Evolutionary conservation across 1,139 yeast species (phyloP), one percentile per base, ranked within the genome.

Genomic region (Geotrichum carabidarum): DNA sequence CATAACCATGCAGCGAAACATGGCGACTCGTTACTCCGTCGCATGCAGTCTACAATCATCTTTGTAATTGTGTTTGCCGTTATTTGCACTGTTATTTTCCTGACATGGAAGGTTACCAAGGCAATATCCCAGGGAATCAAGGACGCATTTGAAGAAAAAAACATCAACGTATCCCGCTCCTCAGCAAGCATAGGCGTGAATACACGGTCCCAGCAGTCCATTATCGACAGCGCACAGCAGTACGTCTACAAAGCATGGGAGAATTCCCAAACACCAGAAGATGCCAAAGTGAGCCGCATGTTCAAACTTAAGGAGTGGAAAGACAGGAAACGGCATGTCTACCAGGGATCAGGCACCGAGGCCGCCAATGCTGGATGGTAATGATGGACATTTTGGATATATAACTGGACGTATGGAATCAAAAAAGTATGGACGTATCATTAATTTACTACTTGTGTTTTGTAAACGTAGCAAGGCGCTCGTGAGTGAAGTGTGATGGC

Each of bases 241-340:
- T 54, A 49, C 15, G 61, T 56, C 3, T 58, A 56, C 53, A 57
- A 58, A 38, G 59, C 59, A 14, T 60, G 60, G 59, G 56, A 48
- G 41, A 57, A 60, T 38, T 59, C 60, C 1, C 55, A 55, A 38
- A 57, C 60, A 2, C 61, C 58, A 12, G 62, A 59, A 9, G 56
- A 53, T 14, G 49, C 41, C 15, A 44, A 48, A 15, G 43, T 44
- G 14, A 44, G 52, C 32, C 27, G 50, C 14, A 12, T 37, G 36
- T 11, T 41, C 34, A 37, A 40, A 30, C 43, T 53, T 36, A 38
- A 40, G 8, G 51, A 53, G 35, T 53, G 56, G 56, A 53, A 49
- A 30, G 56, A 53, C 22, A 41, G 56, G 27, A 53, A 53, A 18
- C 42, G 56, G 14, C 40, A 36, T 8, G 48, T 53, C 8, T 53